These are phyloP conservation scores for Gynochthodes officinalis DNA, from an alignment of 257 asterid species.

Conservation along the genomic window DNA sequence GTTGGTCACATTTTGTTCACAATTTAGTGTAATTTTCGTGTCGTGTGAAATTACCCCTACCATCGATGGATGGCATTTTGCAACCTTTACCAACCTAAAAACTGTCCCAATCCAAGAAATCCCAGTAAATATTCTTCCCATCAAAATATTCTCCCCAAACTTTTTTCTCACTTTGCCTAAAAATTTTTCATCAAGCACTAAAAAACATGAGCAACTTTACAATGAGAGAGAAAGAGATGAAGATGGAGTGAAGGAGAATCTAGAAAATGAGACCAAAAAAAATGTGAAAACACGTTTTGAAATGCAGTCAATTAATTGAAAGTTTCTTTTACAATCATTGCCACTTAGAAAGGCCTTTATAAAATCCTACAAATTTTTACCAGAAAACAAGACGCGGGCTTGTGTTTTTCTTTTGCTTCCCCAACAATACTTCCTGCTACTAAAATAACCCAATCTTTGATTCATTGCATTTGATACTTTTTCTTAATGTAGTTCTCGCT, in stretches of 20 bases:
- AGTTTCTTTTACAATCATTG: constrained; percentile 47
- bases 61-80: constrained; percentile 10
- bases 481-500: constrained; percentile 21
- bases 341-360: constrained; percentile 29
- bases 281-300: constrained; percentile 69
- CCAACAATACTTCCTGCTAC: not conserved
- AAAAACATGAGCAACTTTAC: constrained; percentile 46
- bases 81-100: constrained; percentile 35
- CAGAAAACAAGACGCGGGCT: constrained; percentile 6
- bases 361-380: not conserved
- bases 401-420: too few relatives aligned
- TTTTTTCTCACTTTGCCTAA: constrained; percentile 33
- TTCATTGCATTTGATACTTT: constrained; percentile 41
- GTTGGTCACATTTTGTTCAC: too few relatives aligned
- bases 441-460: constrained; percentile 23
- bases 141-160: constrained; percentile 27
- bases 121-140: constrained; percentile 26
- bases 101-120: constrained; percentile 43
- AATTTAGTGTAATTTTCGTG: too few relatives aligned
- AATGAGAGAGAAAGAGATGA: constrained; percentile 19
- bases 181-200: constrained; percentile 51
- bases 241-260: constrained; percentile 41
- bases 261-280: constrained; percentile 24
- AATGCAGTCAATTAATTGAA: constrained; percentile 92
- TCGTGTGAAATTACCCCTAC: too few relatives aligned